Evolutionary conservation across 371 early-diverging fungal species (phyloP).

Genomic region (Basidiobolus meristosporus): DNA sequence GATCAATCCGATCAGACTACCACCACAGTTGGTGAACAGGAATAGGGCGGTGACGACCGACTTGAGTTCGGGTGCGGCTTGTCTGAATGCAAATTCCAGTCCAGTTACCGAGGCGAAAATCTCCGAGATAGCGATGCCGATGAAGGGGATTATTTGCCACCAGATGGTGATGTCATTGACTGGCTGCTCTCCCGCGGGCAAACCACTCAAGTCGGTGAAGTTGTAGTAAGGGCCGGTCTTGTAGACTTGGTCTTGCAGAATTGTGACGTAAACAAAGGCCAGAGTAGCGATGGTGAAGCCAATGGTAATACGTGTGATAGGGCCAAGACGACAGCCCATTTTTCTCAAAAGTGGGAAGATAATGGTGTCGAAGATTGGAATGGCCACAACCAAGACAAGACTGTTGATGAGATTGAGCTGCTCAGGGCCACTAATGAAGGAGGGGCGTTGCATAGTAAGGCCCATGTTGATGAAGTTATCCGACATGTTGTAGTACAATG

Average conservation of each 20-base stretch:
- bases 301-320: no score
- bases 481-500: slow-evolving; percentile 49
- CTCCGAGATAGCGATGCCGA: no score
- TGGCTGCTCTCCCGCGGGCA: slow-evolving; percentile 31
- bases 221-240: no score
- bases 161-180: slow-evolving; percentile 46
- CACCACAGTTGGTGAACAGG: slow-evolving; percentile 45
- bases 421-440: slow-evolving; percentile 40
- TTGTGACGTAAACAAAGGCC: no score
- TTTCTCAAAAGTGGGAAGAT: slow-evolving; percentile 43
- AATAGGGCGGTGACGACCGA: slow-evolving; percentile 51
- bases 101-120: no score
- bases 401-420: slow-evolving; percentile 16
- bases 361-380: slow-evolving; percentile 46
- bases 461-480: slow-evolving; percentile 57
- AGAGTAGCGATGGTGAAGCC: no score
- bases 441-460: slow-evolving; percentile 29
- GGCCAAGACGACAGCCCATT: slow-evolving; percentile 35
- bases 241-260: no score
- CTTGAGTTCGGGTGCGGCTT: slow-evolving; percentile 51
- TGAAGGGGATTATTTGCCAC: no score
- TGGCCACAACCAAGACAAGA: slow-evolving; percentile 36
- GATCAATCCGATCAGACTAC: slow-evolving; percentile 38
- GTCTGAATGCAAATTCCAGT: slow-evolving; percentile 66
- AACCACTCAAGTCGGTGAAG: slow-evolving; percentile 45